Evolutionary conservation across 306 rosid species (phyloP).

Genomic region (Malus orientalis): DNA sequence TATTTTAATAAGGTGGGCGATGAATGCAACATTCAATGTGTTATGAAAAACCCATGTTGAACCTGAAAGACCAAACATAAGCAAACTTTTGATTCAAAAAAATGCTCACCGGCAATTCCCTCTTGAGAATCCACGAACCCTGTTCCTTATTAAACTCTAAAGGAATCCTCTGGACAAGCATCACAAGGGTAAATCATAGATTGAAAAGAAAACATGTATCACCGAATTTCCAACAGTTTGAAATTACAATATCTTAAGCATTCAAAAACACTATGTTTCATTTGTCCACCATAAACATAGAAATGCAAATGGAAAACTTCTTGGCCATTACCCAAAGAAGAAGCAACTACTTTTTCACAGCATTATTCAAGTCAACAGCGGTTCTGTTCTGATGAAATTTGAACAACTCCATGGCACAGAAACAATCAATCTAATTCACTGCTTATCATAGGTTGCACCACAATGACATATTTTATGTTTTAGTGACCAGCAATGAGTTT

Average conservation of each 20-base stretch:
- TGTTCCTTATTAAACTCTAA: conserved; percentile 43
- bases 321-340: background rate
- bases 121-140: conserved; percentile 61
- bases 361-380: background rate
- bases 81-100: background rate
- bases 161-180: conserved; percentile 63
- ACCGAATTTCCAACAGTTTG: background rate
- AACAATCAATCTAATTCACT: background rate
- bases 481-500: background rate
- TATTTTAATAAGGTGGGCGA: background rate
- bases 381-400: background rate
- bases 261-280: background rate
- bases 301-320: background rate
- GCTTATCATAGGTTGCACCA: background rate
- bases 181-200: conserved; percentile 9
- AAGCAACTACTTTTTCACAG: background rate
- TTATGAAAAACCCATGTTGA: background rate
- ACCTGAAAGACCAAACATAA: background rate
- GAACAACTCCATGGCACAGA: background rate
- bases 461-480: background rate
- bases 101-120: conserved; percentile 71
- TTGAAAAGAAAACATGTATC: background rate
- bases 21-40: background rate
- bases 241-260: background rate
- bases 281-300: background rate